Percentiles rank a stretch among this genome's conserved stretches.
Conservation (phyloP, 1,284 basidiomycete genomes). For the Austroboletus niveus region DNA sequence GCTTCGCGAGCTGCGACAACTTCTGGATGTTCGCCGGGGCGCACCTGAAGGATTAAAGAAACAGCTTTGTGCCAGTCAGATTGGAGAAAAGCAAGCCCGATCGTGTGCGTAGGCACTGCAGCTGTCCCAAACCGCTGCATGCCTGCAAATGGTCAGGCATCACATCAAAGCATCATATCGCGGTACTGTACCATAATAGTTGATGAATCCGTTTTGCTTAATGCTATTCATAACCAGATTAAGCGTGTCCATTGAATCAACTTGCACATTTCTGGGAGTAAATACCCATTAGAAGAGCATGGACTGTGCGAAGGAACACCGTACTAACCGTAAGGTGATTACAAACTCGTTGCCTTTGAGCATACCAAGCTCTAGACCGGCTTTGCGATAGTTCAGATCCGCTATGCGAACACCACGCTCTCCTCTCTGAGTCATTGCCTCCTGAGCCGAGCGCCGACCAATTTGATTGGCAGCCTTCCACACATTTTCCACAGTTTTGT, state of each 20-base stretch:
- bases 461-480: constrained; percentile 79
- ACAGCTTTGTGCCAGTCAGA: constrained; percentile 89
- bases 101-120: constrained; percentile 90
- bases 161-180: background rate
- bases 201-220: constrained; percentile 89
- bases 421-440: constrained; percentile 69
- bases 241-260: constrained; percentile 68
- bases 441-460: constrained; percentile 54
- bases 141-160: constrained; percentile 45
- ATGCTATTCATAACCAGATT: constrained; percentile 80
- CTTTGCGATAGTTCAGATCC: constrained; percentile 83
- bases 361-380: constrained; percentile 88
- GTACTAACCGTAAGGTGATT: constrained; percentile 82
- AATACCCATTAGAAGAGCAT: constrained; percentile 5
- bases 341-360: constrained; percentile 95
- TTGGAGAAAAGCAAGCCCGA: constrained; percentile 86
- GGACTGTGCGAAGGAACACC: background rate
- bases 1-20: constrained; percentile 76
- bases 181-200: constrained; percentile 81
- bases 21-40: constrained; percentile 90
- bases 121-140: constrained; percentile 99
- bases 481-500: constrained; percentile 79
- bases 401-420: constrained; percentile 89
- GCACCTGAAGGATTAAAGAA: constrained; percentile 75
- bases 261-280: constrained; percentile 71